Conservation (phyloP, 2,329 filamentous ascomycete genomes). For the Phoma sp. region DNA sequence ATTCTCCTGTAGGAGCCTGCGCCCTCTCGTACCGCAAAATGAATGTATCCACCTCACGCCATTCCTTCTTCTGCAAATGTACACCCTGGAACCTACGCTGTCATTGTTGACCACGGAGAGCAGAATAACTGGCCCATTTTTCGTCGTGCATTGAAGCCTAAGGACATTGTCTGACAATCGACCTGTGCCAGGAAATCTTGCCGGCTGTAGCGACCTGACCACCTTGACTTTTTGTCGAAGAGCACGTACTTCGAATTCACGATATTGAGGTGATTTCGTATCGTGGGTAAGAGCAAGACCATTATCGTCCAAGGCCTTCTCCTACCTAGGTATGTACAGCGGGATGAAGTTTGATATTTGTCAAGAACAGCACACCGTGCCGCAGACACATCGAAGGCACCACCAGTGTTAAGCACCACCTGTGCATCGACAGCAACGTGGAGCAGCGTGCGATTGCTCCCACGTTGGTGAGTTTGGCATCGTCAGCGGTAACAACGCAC, state of each 20-base stretch:
- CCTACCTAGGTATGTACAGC: too few species aligned
- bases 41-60: slow-evolving; percentile 5
- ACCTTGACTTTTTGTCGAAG: too few species aligned
- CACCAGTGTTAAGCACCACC: too few species aligned
- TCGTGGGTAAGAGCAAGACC: neutral
- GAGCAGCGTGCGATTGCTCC: too few species aligned
- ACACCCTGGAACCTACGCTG: neutral
- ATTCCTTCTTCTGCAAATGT: neutral
- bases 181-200: neutral
- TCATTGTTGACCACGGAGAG: neutral
- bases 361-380: too few species aligned
- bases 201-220: neutral
- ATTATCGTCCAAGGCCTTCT: neutral
- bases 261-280: too few species aligned
- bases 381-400: too few species aligned
- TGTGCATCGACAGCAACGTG: too few species aligned
- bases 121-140: too few species aligned
- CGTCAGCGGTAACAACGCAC: too few species aligned
- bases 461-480: too few species aligned
- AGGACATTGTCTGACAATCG: neutral
- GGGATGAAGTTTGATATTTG: too few species aligned
- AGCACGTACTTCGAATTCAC: neutral
- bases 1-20: slow-evolving; percentile 3
- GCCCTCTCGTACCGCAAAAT: slow-evolving; percentile 6
- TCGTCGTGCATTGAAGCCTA: neutral